These are phyloP conservation scores for Candida wancherniae DNA, from an alignment of 805 yeast genomes.

Conservation along the genomic window DNA sequence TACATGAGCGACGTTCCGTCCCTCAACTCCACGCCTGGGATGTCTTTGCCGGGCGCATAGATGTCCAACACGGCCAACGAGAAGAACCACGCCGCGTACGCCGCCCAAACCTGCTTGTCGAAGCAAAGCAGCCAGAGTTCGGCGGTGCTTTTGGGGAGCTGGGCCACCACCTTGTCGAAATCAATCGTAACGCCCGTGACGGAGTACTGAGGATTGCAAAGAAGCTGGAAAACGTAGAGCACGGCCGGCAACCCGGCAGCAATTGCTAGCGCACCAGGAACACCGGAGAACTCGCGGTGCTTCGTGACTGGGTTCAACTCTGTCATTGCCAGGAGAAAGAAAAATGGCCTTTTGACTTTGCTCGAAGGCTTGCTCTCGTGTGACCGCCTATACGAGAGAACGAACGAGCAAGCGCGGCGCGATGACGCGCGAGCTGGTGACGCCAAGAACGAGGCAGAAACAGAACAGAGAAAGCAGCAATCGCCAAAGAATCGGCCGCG, in stretches of 20 bases:
- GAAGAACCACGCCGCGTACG: constrained; percentile 70
- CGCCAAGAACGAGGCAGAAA: no score
- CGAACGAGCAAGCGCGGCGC: no score
- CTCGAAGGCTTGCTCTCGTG: no score
- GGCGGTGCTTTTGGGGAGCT: constrained; percentile 26
- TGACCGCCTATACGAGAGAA: no score
- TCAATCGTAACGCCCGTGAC: constrained; percentile 46
- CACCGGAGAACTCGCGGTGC: constrained; percentile 74
- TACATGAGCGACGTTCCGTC: constrained; percentile 70
- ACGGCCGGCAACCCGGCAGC: constrained; percentile 64
- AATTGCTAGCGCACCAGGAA: constrained; percentile 65
- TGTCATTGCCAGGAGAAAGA: constrained; percentile 10
- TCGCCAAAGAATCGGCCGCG: no score
- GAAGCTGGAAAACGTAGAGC: constrained; percentile 53
- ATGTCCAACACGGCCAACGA: constrained; percentile 61
- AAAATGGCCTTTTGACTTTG: no score
- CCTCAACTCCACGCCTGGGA: constrained; percentile 66
- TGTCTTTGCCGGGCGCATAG: constrained; percentile 57
- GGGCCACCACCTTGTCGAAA: constrained; percentile 29
- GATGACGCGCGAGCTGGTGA: no score
- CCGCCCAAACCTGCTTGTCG: constrained; percentile 51
- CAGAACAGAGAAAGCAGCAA: no score
- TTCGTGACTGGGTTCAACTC: constrained; percentile 66
- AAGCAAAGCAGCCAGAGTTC: constrained; percentile 30
- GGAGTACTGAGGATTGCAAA: constrained; percentile 57